Conservation (phyloP, 1,139 yeast species). For the Citeromyces siamensis region DNA sequence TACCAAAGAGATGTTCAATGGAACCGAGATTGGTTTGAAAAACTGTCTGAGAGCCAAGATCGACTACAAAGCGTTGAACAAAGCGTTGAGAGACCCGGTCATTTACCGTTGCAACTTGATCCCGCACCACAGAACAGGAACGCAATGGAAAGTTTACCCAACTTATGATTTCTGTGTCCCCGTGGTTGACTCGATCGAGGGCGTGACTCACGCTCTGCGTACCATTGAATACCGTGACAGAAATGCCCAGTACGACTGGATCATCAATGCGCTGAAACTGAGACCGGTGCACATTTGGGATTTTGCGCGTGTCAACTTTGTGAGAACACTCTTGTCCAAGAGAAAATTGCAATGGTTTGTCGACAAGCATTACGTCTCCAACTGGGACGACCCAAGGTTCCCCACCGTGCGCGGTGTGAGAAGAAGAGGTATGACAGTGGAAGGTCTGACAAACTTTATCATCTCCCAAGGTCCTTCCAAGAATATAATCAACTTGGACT, state of each 20-base stretch:
- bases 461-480: constrained; percentile 95
- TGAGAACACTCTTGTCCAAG: constrained; percentile 87
- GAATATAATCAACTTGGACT: constrained; percentile 90
- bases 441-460: constrained; percentile 87
- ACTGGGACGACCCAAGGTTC: constrained; percentile 99
- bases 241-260: constrained; percentile 96
- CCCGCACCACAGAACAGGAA: constrained; percentile 95
- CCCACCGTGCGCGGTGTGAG: constrained; percentile 98
- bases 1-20: constrained; percentile 84
- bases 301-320: constrained; percentile 91
- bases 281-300: constrained; percentile 97
- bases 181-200: constrained; percentile 86
- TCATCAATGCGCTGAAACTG: constrained; percentile 64
- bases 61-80: constrained; percentile 80
- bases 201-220: constrained; percentile 94
- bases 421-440: constrained; percentile 98
- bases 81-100: constrained; percentile 94
- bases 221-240: constrained; percentile 97
- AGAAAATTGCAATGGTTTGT: constrained; percentile 98
- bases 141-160: constrained; percentile 89
- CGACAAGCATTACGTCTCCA: constrained; percentile 70
- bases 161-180: constrained; percentile 98
- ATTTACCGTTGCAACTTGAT: constrained; percentile 92
- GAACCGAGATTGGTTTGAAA: constrained; percentile 81
- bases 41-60: constrained; percentile 94